Evolutionary conservation across 2,329 filamentous ascomycete species (phyloP).

Genomic region (Colletotrichum tamarilloi): DNA sequence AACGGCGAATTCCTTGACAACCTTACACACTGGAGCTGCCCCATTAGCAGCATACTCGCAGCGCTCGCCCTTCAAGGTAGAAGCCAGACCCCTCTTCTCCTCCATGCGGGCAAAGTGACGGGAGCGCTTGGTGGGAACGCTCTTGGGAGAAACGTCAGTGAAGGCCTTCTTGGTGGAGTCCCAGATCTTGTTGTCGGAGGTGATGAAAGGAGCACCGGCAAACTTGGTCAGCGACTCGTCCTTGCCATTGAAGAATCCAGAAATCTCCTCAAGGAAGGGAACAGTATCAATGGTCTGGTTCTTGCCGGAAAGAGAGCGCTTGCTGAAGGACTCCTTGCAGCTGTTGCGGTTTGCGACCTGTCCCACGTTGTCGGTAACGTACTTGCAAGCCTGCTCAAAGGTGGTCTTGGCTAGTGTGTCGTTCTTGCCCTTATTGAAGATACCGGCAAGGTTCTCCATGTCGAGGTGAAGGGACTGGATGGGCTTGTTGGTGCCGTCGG

Average conservation of each 20-base stretch:
- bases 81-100: constrained; percentile 11
- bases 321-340: constrained; percentile 10
- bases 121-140: neutral
- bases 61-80: constrained; percentile 15
- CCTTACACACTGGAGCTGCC: neutral
- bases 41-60: constrained; percentile 5
- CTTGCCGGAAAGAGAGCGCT: neutral
- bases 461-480: constrained; percentile 22
- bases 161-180: constrained; percentile 12
- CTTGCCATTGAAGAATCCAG: constrained; percentile 4
- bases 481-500: constrained; percentile 22
- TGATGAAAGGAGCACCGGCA: constrained; percentile 19
- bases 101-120: constrained; percentile 2
- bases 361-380: constrained; percentile 8
- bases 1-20: constrained; percentile 9
- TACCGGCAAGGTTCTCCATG: constrained; percentile 17
- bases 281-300: neutral
- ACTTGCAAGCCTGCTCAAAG: constrained; percentile 8
- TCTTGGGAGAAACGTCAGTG: constrained; percentile 15
- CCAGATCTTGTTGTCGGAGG: constrained; percentile 20
- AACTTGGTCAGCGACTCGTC: neutral
- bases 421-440: constrained; percentile 14
- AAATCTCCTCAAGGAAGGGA: neutral
- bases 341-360: constrained; percentile 11
- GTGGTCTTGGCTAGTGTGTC: constrained; percentile 2